These are phyloP conservation scores for Pyricularia sp. DNA, from an alignment of 2,329 filamentous ascomycete genomes.

Conservation along the genomic window DNA sequence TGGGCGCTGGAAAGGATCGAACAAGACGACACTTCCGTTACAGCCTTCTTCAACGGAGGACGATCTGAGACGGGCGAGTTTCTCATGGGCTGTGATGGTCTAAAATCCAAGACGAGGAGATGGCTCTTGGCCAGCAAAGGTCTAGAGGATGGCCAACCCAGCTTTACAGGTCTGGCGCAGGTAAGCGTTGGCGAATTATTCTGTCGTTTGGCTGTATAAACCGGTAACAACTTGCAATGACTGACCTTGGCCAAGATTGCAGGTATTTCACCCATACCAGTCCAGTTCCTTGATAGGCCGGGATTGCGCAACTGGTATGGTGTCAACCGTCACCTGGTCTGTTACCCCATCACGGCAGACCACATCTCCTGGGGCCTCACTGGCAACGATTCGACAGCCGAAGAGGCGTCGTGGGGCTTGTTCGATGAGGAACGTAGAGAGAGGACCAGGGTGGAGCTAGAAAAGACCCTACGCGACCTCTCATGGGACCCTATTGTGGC, in stretches of 20 bases:
- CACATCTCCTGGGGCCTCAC: constrained; percentile 1
- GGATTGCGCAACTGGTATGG: constrained; percentile 6
- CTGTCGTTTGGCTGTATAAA: not conserved
- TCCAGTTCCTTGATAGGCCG: not conserved
- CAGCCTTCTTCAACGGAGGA: constrained; percentile 3
- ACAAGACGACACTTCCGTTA: constrained; percentile 1
- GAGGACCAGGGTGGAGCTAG: not conserved
- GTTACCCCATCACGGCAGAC: constrained; percentile 2
- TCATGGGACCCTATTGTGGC: not conserved
- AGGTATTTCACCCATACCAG: not conserved
- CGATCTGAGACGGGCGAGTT: constrained; percentile 5
- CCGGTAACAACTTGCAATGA: not conserved
- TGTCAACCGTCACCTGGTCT: not conserved
- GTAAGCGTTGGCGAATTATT: not conserved
- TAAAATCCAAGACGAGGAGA: not conserved
- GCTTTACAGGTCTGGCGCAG: not conserved
- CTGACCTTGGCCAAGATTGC: not conserved
- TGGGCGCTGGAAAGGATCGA: constrained; percentile 5
- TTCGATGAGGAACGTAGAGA: not conserved
- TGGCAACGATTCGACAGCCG: not conserved
- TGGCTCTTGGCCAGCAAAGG: not conserved
- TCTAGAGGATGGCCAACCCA: not conserved
- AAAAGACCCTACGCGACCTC: not conserved
- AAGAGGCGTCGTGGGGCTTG: not conserved
- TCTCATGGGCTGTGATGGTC: constrained; percentile 6